Conservation (phyloP, 495 filamentous ascomycete genomes). For the Polyplosphaeria fusca region DNA sequence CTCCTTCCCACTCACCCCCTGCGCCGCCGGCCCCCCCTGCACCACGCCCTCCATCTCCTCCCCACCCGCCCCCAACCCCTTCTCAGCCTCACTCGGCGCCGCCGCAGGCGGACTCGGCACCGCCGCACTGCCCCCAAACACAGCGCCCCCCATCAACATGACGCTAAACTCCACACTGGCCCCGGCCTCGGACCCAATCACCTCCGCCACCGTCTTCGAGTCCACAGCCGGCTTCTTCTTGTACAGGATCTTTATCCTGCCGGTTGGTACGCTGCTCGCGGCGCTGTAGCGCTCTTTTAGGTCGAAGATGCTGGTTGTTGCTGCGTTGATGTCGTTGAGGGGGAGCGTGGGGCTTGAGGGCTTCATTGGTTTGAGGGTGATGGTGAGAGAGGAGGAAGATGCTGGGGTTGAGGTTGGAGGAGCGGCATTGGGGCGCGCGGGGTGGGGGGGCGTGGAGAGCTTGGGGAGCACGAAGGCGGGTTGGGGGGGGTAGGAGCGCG, state of each 20-base stretch:
- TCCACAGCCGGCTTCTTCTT: constrained; percentile 79
- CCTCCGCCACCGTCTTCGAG: constrained; percentile 59
- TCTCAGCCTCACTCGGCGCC: constrained; percentile 38
- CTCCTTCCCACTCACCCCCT: constrained; percentile 55
- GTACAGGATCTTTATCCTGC: constrained; percentile 78
- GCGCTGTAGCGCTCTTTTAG: constrained; percentile 62
- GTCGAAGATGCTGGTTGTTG: constrained; percentile 68
- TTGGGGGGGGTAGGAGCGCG: constrained; percentile 65
- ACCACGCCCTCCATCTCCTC: constrained; percentile 29
- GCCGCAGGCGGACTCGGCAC: constrained; percentile 37
- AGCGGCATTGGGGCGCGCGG: constrained; percentile 39
- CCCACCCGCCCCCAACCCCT: constrained; percentile 17
- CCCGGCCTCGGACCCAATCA: constrained; percentile 44
- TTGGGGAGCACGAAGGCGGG: constrained; percentile 62
- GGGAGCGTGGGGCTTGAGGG: constrained; percentile 64
- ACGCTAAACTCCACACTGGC: constrained; percentile 63
- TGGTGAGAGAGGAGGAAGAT: constrained; percentile 49
- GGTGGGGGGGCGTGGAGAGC: constrained; percentile 25
- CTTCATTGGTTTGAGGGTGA: constrained; percentile 65
- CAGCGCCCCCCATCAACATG: constrained; percentile 78
- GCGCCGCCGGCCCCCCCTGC: constrained; percentile 45
- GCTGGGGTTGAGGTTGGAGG: constrained; percentile 45
- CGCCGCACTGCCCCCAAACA: constrained; percentile 33
- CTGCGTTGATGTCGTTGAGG: constrained; percentile 53
- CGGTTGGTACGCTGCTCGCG: constrained; percentile 49